Conservation (phyloP, 495 filamentous ascomycete genomes). For the Apodospora peruviana region DNA sequence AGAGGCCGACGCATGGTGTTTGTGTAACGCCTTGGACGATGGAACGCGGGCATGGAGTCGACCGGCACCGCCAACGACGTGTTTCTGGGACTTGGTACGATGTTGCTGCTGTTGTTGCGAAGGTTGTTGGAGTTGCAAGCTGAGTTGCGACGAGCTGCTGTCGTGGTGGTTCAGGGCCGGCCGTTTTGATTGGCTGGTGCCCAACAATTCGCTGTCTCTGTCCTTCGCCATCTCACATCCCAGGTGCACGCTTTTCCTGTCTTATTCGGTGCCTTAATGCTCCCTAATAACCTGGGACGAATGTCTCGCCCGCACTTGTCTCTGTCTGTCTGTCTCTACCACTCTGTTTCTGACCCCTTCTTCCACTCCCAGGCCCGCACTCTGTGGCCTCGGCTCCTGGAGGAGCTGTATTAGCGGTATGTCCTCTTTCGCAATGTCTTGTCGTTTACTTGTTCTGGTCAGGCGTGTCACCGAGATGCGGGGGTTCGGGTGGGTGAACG, state of each 20-base stretch:
- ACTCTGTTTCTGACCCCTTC: neutral
- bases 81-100: constrained; percentile 36
- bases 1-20: constrained; percentile 33
- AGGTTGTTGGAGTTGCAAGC: constrained; percentile 19
- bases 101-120: constrained; percentile 25
- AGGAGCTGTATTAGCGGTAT: too few species aligned
- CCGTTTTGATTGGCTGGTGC: constrained; percentile 45
- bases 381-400: too few species aligned
- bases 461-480: constrained; percentile 1
- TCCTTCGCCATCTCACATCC: constrained; percentile 22
- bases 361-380: neutral
- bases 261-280: constrained; percentile 7
- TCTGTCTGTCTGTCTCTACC: neutral
- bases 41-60: constrained; percentile 38
- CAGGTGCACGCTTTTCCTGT: neutral
- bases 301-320: neutral
- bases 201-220: constrained; percentile 24
- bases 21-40: constrained; percentile 42
- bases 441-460: too few species aligned
- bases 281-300: neutral
- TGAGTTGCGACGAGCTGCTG: constrained; percentile 23
- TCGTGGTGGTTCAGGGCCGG: constrained; percentile 30
- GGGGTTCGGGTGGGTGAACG: neutral
- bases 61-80: constrained; percentile 38
- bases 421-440: too few species aligned